A percentile compares a stretch with the other conserved stretches of the same genome.
Conservation (phyloP, 352 stramenopile species). For the Globisporangium echinulatum region DNA sequence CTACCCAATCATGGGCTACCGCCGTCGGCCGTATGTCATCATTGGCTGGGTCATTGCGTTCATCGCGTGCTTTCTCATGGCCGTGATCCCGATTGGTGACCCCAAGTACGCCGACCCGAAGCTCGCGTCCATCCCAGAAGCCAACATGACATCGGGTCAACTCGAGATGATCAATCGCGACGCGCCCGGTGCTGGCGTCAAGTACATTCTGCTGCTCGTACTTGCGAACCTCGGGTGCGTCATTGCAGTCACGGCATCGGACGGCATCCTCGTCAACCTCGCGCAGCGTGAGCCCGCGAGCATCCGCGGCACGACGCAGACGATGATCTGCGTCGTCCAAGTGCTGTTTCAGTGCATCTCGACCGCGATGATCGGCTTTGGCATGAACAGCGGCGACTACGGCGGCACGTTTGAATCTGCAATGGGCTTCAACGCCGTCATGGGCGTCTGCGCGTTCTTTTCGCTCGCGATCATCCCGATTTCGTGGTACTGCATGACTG, state of each 20-base stretch:
- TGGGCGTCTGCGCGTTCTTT: conserved; percentile 32
- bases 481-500: conserved; percentile 48
- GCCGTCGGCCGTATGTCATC: conserved; percentile 39
- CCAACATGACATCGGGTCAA: conserved; percentile 29
- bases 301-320: conserved; percentile 46
- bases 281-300: conserved; percentile 48
- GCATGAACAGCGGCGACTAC: conserved; percentile 50
- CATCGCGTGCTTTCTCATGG: conserved; percentile 30
- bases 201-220: conserved; percentile 53
- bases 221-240: conserved; percentile 56
- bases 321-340: conserved; percentile 39
- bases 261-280: conserved; percentile 50
- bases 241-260: conserved; percentile 35
- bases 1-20: conserved; percentile 33
- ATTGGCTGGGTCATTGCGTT: conserved; percentile 52
- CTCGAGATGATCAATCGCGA: conserved; percentile 39
- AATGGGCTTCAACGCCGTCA: conserved; percentile 45
- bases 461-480: conserved; percentile 27
- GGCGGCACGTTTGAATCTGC: conserved; percentile 42
- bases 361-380: conserved; percentile 43
- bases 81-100: conserved; percentile 25
- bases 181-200: conserved; percentile 32
- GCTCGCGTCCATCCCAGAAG: conserved; percentile 22
- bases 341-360: conserved; percentile 31
- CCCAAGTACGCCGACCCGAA: conserved; percentile 51